phyloP scores from a whole-genome alignment of 768 basidiomycete species.

The Mycena olivaceomarginata region DNA sequence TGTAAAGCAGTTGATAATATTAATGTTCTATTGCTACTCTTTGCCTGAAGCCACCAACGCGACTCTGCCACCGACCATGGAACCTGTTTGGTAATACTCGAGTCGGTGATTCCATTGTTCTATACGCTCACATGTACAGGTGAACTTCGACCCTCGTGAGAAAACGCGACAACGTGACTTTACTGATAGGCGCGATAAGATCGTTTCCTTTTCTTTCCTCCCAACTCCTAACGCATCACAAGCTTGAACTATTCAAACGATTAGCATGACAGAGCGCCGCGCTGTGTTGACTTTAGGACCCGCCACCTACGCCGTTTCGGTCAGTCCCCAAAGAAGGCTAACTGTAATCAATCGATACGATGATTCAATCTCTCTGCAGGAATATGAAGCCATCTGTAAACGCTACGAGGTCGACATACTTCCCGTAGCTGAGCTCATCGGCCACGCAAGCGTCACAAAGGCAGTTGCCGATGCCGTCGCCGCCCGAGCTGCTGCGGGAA shows the following conservation, averaged over 20 bases:
- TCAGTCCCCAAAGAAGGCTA: background rate
- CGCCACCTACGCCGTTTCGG: constrained; percentile 30
- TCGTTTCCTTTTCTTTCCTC: background rate
- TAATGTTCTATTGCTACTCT: no score
- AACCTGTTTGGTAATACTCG: no score
- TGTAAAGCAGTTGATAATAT: no score
- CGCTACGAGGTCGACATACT: constrained; percentile 38
- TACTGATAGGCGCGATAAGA: background rate
- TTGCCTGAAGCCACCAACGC: no score
- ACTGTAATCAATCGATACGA: background rate
- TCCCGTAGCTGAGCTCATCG: constrained; percentile 18
- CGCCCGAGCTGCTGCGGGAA: constrained; percentile 30
- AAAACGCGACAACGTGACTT: constrained; percentile 1
- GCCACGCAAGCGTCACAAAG: constrained; percentile 7
- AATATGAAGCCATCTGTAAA: constrained; percentile 26
- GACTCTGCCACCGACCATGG: no score
- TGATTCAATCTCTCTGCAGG: constrained; percentile 10
- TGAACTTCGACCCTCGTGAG: no score
- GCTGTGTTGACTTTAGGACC: constrained; percentile 31
- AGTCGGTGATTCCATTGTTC: no score
- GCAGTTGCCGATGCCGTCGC: constrained; percentile 36
- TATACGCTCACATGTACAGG: no score
- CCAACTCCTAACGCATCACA: no score
- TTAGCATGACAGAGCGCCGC: constrained; percentile 26
- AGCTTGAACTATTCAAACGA: no score